phyloP scores from a whole-genome alignment of 768 basidiomycete species.

The Neoboletus subvelutipes region DNA sequence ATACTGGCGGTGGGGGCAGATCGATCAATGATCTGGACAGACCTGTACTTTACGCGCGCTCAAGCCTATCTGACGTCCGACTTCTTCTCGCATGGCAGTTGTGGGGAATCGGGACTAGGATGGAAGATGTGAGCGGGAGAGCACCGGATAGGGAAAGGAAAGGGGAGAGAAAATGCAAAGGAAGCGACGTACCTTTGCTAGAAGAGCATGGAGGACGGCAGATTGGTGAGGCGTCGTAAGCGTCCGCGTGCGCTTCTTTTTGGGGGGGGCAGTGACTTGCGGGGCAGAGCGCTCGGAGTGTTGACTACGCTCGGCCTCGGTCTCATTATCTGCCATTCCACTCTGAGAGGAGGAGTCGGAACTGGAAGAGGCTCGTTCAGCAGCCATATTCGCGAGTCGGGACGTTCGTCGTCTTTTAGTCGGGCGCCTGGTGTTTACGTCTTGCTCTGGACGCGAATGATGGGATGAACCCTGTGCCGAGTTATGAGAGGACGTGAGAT shows the following conservation, averaged over 20 bases:
- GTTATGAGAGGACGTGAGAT: conserved; percentile 17
- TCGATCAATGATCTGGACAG: conserved; percentile 29
- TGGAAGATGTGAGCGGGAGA: background rate
- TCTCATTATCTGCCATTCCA: conserved; percentile 60
- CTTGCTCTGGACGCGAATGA: conserved; percentile 15
- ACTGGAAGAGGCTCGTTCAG: conserved; percentile 26
- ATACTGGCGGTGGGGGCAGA: conserved; percentile 2
- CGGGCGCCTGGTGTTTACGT: conserved; percentile 22
- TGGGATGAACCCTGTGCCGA: conserved; percentile 14
- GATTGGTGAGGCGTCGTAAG: conserved; percentile 88
- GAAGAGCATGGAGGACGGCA: conserved; percentile 79
- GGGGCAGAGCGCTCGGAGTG: conserved; percentile 37
- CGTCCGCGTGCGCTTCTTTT: conserved; percentile 78
- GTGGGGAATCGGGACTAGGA: conserved; percentile 84
- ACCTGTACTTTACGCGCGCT: conserved; percentile 91
- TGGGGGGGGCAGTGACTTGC: conserved; percentile 35
- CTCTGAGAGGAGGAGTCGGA: conserved; percentile 50
- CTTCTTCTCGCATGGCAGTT: conserved; percentile 84
- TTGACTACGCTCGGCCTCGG: conserved; percentile 45
- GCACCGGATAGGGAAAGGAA: background rate
- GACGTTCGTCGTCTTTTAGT: conserved; percentile 21
- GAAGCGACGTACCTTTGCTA: conserved; percentile 65
- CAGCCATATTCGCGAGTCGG: conserved; percentile 20
- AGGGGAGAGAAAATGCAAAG: background rate
- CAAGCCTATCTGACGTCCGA: conserved; percentile 83